phyloP scores from a whole-genome alignment of 306 rosid species.

The Cucurbita pepo region DNA sequence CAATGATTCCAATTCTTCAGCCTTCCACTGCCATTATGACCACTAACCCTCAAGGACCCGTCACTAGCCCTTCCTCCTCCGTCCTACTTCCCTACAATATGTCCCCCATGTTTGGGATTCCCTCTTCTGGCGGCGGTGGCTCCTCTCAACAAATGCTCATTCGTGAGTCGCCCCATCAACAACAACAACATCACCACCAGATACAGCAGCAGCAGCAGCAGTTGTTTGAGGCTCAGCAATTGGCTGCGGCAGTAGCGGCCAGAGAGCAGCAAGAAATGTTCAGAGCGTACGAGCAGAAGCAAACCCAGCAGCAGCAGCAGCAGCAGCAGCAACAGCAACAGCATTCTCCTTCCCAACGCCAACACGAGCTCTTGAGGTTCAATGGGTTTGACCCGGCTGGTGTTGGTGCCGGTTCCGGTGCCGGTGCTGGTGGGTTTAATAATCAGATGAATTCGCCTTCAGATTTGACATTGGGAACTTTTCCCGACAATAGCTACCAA shows the following conservation, averaged over 20 bases:
- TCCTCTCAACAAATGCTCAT: slow-evolving; percentile 23
- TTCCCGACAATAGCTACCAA: slow-evolving; percentile 38
- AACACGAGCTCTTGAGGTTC: slow-evolving; percentile 39
- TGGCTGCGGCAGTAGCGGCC: slow-evolving; percentile 41
- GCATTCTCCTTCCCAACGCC: slow-evolving; percentile 8
- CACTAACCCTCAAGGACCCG: not conserved
- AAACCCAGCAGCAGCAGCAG: not conserved
- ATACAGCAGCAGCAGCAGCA: slow-evolving; percentile 35
- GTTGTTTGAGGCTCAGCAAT: slow-evolving; percentile 54
- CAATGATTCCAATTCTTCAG: slow-evolving; percentile 20
- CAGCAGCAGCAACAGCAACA: not conserved
- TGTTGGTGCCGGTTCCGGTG: too few relatives aligned
- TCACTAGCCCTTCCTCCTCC: slow-evolving; percentile 13
- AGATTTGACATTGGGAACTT: slow-evolving; percentile 45
- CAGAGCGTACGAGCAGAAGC: slow-evolving; percentile 30
- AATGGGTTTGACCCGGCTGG: slow-evolving; percentile 30
- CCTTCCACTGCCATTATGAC: not conserved
- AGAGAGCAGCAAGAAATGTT: slow-evolving; percentile 63
- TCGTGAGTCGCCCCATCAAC: slow-evolving; percentile 28
- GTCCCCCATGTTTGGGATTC: slow-evolving; percentile 13
- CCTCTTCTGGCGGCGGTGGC: not conserved
- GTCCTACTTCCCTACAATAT: slow-evolving; percentile 22
- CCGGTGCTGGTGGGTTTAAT: slow-evolving; percentile 22
- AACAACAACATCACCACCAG: slow-evolving; percentile 4
- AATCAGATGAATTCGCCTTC: slow-evolving; percentile 20